Evolutionary conservation across 2,329 filamentous ascomycete species (phyloP).

Genomic region (Stagonosporopsis rhizophila): DNA sequence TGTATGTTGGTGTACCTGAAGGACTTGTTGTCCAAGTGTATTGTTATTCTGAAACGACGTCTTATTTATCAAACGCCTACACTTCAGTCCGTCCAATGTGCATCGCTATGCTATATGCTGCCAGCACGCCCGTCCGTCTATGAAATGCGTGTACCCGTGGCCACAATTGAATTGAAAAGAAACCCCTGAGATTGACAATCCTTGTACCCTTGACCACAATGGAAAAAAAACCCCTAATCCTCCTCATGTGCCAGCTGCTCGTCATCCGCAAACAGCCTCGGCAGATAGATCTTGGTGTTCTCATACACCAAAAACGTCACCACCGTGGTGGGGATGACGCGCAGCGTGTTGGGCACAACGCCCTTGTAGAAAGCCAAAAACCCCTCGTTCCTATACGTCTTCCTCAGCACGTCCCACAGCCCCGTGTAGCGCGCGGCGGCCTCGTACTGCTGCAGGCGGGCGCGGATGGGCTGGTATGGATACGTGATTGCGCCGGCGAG

Average conservation of each 20-base stretch:
- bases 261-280: slow-evolving; percentile 49
- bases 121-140: background rate
- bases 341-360: slow-evolving; percentile 83
- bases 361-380: slow-evolving; percentile 89
- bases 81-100: too few relatives aligned
- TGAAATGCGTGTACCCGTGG: too few relatives aligned
- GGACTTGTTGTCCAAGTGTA: too few relatives aligned
- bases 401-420: slow-evolving; percentile 72
- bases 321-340: slow-evolving; percentile 93
- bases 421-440: slow-evolving; percentile 76
- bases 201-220: too few relatives aligned
- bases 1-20: too few relatives aligned
- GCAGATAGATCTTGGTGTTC: slow-evolving; percentile 80
- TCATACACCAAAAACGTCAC: slow-evolving; percentile 98
- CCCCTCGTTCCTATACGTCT: slow-evolving; percentile 83
- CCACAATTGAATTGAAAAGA: too few relatives aligned
- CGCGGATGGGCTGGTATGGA: slow-evolving; percentile 91
- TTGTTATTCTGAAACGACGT: too few relatives aligned
- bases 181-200: too few relatives aligned
- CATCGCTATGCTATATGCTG: background rate
- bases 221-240: slow-evolving; percentile 22
- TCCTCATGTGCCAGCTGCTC: slow-evolving; percentile 45
- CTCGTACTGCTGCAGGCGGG: slow-evolving; percentile 87
- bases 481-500: slow-evolving; percentile 91
- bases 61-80: too few relatives aligned